Evolutionary conservation across 495 filamentous ascomycete genomes (phyloP), one percentile per base, ranked within the genome.

Genomic region (Chaetomium fimeti): DNA sequence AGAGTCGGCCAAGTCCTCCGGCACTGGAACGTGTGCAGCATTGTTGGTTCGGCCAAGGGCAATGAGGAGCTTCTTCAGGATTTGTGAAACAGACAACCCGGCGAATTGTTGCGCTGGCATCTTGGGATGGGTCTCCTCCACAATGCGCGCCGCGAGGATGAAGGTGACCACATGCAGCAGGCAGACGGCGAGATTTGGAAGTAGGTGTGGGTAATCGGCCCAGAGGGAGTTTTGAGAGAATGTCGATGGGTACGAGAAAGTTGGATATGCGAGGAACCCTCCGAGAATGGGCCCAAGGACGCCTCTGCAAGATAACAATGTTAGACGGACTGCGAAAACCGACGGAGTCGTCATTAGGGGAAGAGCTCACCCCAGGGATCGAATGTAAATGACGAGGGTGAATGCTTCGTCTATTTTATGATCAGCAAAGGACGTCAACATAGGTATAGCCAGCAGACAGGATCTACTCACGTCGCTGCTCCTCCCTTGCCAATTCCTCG

Each of bases 341-440:
- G 25, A 53, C 4, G 12, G 49, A 24, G 25, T 27, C 29, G 12
- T 11, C 3, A 45, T 15, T n/a, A 16, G 49, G 25, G 13, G 1
- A 29, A 53, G 29, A 32, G 58, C 63, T 45, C 40, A 65, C 63
- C 63, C 63, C 45, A 65, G 57, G 27, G 63, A 60, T n/a, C 63
- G 28, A 18, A 65, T 61, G 25, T 61, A 65, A 24, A 20, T 61
- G 6, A 61, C 52, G 20, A 61, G 49, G 2, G 63, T 61, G 54
- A 65, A 65, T 12, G 63, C 57, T 15, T 61, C 56, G 5, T 57
- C 63, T 65, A 40, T 49, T 32, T 24, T 1, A 8, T 24, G 20
- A 15, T 62, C 32, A 45, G 32, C 2, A 28, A 32, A 51, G 3
- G 12, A 32, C 12, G 48, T 49, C 42, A 15, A 61, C n/a, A n/a